phyloP scores from a whole-genome alignment of 441 rosid genomes.

The Brassica hybrid region DNA sequence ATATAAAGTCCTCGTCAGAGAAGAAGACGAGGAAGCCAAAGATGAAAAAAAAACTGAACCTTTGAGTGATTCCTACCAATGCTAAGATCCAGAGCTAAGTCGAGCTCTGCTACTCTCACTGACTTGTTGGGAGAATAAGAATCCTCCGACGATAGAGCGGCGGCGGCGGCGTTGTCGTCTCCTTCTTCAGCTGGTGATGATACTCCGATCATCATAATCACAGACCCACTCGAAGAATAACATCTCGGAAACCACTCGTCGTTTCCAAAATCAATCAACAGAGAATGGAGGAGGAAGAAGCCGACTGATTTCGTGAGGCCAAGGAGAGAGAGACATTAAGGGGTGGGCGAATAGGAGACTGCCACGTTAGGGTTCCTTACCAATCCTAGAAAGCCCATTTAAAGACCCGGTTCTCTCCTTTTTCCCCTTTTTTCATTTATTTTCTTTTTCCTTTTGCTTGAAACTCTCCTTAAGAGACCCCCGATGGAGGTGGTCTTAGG shows the following conservation, averaged over 20 bases:
- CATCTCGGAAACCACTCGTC: conserved; percentile 29
- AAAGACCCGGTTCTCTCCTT: too few relatives aligned
- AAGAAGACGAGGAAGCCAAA: too few relatives aligned
- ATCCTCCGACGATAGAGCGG: conserved; percentile 69
- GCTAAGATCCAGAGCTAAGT: conserved; percentile 57
- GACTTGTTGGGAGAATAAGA: conserved; percentile 65
- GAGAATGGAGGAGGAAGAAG: not conserved
- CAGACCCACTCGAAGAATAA: conserved; percentile 48
- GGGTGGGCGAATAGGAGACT: too few relatives aligned
- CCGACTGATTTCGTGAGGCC: too few relatives aligned
- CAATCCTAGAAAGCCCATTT: too few relatives aligned
- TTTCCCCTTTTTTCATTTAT: too few relatives aligned
- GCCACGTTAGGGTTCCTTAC: too few relatives aligned
- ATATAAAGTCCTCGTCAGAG: too few relatives aligned
- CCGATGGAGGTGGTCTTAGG: too few relatives aligned
- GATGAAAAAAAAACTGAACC: conserved; percentile 1
- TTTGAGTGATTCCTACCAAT: conserved; percentile 40
- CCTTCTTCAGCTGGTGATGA: conserved; percentile 59
- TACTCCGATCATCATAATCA: conserved; percentile 28
- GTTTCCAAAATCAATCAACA: conserved; percentile 2
- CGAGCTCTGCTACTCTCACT: conserved; percentile 64
- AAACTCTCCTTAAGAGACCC: too few relatives aligned
- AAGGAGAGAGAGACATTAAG: too few relatives aligned
- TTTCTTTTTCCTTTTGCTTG: too few relatives aligned
- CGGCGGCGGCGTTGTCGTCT: conserved; percentile 36